phyloP scores from a whole-genome alignment of 208 protist species.

The Naegleria lovaniensis region DNA sequence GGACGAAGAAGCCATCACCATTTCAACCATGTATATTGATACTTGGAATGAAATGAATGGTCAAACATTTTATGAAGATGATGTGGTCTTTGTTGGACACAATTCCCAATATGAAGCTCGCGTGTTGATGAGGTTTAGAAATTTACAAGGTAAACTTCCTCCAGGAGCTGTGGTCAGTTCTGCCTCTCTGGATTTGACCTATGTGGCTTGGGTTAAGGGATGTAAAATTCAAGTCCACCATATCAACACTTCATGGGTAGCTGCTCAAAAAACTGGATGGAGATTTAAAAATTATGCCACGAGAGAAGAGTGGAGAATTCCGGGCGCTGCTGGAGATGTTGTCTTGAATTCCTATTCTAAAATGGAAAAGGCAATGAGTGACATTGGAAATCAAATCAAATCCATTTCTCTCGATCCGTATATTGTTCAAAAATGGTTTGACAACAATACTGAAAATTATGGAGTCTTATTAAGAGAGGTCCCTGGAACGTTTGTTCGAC shows the following conservation, averaged over 20 bases:
- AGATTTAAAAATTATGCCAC: not conserved
- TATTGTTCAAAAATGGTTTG: not conserved
- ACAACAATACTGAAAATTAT: not conserved
- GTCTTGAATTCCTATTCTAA: not conserved
- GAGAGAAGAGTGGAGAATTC: not conserved
- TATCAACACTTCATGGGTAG: not conserved
- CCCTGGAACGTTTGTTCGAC: not conserved
- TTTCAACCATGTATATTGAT: not conserved
- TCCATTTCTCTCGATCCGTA: not conserved
- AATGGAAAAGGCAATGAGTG: not conserved
- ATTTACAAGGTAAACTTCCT: not conserved
- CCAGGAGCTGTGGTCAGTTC: not conserved
- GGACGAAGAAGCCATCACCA: not conserved
- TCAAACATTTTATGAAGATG: not conserved
- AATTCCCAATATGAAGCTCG: not conserved
- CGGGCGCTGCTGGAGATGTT: not conserved
- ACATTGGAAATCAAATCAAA: not conserved
- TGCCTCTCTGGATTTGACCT: not conserved
- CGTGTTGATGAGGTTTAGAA: not conserved
- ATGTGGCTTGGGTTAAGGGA: not conserved
- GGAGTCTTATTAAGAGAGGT: not conserved
- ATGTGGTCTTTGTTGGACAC: not conserved
- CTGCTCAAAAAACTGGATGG: not conserved
- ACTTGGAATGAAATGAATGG: not conserved
- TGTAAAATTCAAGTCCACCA: not conserved